Base-by-base conservation (phyloP, 2,329 filamentous ascomycete species). In the Tolypocladium ophioglossoides region DNA sequence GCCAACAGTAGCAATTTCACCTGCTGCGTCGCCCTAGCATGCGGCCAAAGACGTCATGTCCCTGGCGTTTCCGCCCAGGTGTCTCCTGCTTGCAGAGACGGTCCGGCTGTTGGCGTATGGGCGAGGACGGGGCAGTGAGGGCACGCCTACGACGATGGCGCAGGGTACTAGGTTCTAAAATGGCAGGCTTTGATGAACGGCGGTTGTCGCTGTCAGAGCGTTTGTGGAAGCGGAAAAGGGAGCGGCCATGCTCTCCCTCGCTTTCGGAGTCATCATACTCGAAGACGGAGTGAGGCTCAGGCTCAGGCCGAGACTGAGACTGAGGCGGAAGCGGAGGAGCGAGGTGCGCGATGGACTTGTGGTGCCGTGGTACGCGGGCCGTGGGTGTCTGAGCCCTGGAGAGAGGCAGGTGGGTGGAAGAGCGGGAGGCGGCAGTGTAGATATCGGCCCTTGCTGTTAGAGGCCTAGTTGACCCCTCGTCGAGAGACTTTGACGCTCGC, bases 261-360 rank as follows among this genome's bases (percentile, higher is more conserved):
- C 64, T 64, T 55, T 79, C 75, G 4, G 73, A 73, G 60, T 78
- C 75, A 60, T 78, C 75, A 16, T 69, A 60, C 46, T 79, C 77
- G 56, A 79, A 79, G 27, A 78, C 72, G 2, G 76, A 79, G n/a
- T 60, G 58, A 14, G 61, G 61, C 41, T 71, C 63, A 11, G 62
- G 58, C 50, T 62, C 60, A 7, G 55, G 56, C 48, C 64, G 63
- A 37, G 60, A 59, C 50, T 57, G 53, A 46, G 61, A 60, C 49
- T 57, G 53, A 46, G 62, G 58, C 35, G 64, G 56, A 37, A 61
- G 59, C 40, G 63, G 62, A 27, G 57, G 61, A 11, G 59, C 61
- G 48, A 59, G 49, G 11, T 52, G 49, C 18, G 56, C 55, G 10
- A 58, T 59, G 18, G 68, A 69, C 55, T 65, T 66, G 58, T 61